phyloP scores from a whole-genome alignment of 2,329 filamentous ascomycete species.

The Sarocladium strictum region DNA sequence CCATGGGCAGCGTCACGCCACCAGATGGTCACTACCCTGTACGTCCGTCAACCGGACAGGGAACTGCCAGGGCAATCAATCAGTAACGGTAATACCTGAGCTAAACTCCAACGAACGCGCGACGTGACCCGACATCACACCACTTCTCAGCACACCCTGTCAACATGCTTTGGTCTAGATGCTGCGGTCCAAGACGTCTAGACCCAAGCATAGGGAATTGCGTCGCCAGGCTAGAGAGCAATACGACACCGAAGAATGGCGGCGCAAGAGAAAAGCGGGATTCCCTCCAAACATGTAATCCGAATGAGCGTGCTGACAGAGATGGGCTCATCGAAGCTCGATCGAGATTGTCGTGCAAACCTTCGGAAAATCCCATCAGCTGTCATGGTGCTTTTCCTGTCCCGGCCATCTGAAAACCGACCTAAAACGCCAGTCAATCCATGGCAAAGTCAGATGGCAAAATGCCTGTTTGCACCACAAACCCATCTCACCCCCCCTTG shows the following conservation, averaged over 20 bases:
- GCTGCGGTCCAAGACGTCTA: neutral
- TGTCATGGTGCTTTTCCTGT: conserved; percentile 4
- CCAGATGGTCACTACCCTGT: neutral
- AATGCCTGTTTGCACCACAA: neutral
- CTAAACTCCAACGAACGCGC: neutral
- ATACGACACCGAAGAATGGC: neutral
- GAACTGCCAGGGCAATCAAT: too few species aligned
- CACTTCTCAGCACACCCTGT: neutral
- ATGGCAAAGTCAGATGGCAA: conserved; percentile 8
- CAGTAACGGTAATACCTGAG: neutral
- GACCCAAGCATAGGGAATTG: neutral
- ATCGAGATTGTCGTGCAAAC: conserved; percentile 1
- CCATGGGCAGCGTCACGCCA: too few species aligned
- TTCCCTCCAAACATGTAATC: too few species aligned
- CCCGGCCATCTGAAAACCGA: conserved; percentile 4
- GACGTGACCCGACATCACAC: conserved; percentile 2
- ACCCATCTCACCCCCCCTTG: neutral
- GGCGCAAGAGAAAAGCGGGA: too few species aligned
- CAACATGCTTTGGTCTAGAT: neutral
- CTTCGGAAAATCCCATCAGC: neutral
- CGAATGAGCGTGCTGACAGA: neutral
- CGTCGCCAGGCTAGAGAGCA: neutral
- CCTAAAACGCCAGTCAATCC: neutral
- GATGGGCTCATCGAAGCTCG: neutral
- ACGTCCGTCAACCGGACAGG: too few species aligned